phyloP scores from a whole-genome alignment of 169 alveolate genomes.

The Cryptosporidium andersoni region DNA sequence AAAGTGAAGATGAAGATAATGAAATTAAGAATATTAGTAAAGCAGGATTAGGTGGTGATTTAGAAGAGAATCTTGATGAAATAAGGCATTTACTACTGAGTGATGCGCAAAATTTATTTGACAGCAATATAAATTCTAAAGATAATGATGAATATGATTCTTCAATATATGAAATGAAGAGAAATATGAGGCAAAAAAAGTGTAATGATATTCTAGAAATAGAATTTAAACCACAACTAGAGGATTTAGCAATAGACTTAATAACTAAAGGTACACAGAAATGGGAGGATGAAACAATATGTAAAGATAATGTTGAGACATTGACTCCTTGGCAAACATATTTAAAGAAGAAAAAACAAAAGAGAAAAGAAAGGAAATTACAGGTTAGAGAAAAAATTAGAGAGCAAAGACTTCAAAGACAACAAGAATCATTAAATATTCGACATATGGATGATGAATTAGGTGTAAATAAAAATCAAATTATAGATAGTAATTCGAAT shows the following conservation, averaged over 20 bases:
- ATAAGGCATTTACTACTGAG: constrained; percentile 51
- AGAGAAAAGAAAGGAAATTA: constrained; percentile 56
- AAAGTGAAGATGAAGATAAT: not conserved
- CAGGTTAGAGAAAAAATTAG: constrained; percentile 44
- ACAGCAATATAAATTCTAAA: not conserved
- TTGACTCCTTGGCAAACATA: constrained; percentile 71
- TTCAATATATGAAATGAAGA: constrained; percentile 23
- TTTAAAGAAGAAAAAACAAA: constrained; percentile 68
- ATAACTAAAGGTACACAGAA: constrained; percentile 55
- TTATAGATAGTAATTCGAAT: not conserved
- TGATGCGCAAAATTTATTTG: constrained; percentile 39
- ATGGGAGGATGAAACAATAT: constrained; percentile 40
- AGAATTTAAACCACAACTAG: constrained; percentile 52
- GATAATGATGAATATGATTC: not conserved
- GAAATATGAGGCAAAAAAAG: not conserved
- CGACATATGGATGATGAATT: too few relatives aligned
- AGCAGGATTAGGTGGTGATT: not conserved
- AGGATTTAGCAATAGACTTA: constrained; percentile 45
- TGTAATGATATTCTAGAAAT: constrained; percentile 15
- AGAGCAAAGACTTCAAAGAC: constrained; percentile 69
- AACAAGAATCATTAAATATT: not conserved
- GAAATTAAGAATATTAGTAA: not conserved
- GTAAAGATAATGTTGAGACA: not conserved
- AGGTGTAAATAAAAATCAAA: not conserved
- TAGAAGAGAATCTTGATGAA: not conserved